Evolutionary conservation across 2,329 filamentous ascomycete species (phyloP).

Genomic region (Phyllosticta citrichinensis): DNA sequence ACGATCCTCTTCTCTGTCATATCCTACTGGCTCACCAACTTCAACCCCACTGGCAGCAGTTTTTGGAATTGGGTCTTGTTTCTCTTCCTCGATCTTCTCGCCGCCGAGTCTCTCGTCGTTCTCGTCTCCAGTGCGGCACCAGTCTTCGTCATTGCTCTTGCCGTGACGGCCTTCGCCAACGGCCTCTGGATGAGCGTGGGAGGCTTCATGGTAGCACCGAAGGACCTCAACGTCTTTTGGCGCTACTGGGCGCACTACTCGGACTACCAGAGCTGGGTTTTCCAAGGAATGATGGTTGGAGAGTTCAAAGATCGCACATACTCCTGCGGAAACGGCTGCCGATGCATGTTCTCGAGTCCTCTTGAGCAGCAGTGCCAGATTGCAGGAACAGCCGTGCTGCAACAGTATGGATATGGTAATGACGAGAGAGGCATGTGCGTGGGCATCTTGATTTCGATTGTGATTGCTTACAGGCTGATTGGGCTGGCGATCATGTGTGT

Average conservation of each 20-base stretch:
- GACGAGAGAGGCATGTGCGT: constrained; percentile 58
- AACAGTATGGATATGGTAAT: constrained; percentile 57
- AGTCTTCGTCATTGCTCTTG: constrained; percentile 70
- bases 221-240: constrained; percentile 71
- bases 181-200: constrained; percentile 83
- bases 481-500: constrained; percentile 52
- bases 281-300: constrained; percentile 89
- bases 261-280: constrained; percentile 79
- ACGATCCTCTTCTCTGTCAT: constrained; percentile 64
- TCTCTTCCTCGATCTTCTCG: constrained; percentile 75
- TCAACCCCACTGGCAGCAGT: constrained; percentile 51
- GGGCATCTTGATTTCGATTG: constrained; percentile 69
- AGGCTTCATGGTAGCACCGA: constrained; percentile 68
- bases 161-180: constrained; percentile 74
- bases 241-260: constrained; percentile 82
- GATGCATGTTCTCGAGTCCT: constrained; percentile 61
- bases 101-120: constrained; percentile 74
- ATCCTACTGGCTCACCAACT: constrained; percentile 72
- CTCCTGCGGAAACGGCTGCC: constrained; percentile 47
- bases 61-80: constrained; percentile 76
- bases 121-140: constrained; percentile 63
- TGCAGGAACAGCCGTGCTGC: constrained; percentile 58
- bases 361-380: constrained; percentile 58
- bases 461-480: constrained; percentile 60
- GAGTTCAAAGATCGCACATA: constrained; percentile 63